Evolutionary conservation across 2,329 filamentous ascomycete species (phyloP).

Genomic region (Aspergillus tubingensis): DNA sequence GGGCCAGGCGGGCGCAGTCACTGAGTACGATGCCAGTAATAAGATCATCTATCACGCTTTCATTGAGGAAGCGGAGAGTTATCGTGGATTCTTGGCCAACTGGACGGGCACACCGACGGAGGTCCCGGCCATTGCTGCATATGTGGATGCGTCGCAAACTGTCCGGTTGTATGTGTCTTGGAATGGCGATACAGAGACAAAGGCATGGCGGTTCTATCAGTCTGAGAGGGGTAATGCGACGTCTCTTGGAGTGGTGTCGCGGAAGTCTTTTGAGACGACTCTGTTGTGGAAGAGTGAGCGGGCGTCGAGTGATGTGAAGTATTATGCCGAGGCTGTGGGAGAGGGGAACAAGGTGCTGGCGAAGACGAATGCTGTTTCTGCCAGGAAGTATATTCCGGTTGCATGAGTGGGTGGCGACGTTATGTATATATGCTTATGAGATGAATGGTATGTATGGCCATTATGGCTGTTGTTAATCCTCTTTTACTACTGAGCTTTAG

Average conservation of each 20-base stretch:
- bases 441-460: no score
- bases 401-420: slow-evolving; percentile 23
- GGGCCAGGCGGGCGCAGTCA: slow-evolving; percentile 53
- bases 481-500: no score
- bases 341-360: background rate
- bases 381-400: background rate
- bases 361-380: background rate
- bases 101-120: slow-evolving; percentile 43
- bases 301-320: background rate
- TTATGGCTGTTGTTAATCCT: no score
- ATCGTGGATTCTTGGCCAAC: slow-evolving; percentile 43
- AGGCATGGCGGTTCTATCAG: slow-evolving; percentile 53
- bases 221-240: background rate
- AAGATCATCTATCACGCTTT: slow-evolving; percentile 43
- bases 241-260: background rate
- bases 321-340: background rate
- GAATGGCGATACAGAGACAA: slow-evolving; percentile 55
- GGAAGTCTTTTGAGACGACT: background rate
- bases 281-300: background rate
- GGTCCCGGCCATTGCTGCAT: slow-evolving; percentile 41
- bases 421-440: slow-evolving; percentile 18
- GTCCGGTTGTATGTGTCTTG: slow-evolving; percentile 54
- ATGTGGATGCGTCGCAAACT: slow-evolving; percentile 33
- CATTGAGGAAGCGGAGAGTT: slow-evolving; percentile 42
- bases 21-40: slow-evolving; percentile 35